Percentiles rank a stretch among this genome's conserved stretches.
Conservation (phyloP, 805 yeast species). For the Candida ulmi region DNA sequence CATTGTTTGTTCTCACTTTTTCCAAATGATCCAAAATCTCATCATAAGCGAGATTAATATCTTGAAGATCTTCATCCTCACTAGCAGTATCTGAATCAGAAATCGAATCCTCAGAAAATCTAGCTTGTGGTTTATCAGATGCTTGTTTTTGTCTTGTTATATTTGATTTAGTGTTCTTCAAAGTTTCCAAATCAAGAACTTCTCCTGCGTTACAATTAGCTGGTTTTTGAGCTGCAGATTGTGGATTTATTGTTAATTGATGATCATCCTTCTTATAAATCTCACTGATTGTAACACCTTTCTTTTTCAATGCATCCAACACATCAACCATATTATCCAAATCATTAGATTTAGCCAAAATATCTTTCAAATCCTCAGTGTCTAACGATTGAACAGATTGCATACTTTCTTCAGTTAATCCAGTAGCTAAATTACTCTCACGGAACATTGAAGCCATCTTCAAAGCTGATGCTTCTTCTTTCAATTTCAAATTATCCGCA, state of each 20-base stretch:
- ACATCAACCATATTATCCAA: slow-evolving; percentile 32
- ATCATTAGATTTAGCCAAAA: slow-evolving; percentile 31
- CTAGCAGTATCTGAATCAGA: background rate
- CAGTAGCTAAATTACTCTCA: slow-evolving; percentile 11
- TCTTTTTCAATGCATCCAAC: slow-evolving; percentile 32
- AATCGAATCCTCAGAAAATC: too few relatives aligned
- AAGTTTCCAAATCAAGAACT: slow-evolving; percentile 15
- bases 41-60: slow-evolving; percentile 31
- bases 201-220: background rate
- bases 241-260: background rate
- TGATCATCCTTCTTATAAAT: slow-evolving; percentile 22
- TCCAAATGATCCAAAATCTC: slow-evolving; percentile 34
- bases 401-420: slow-evolving; percentile 20
- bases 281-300: slow-evolving; percentile 34
- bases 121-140: too few relatives aligned
- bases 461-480: slow-evolving; percentile 21
- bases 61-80: background rate
- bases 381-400: slow-evolving; percentile 22
- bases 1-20: slow-evolving; percentile 24
- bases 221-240: background rate
- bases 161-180: slow-evolving; percentile 13
- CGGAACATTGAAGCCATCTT: slow-evolving; percentile 14
- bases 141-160: slow-evolving; percentile 3
- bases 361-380: slow-evolving; percentile 31
- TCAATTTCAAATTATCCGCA: slow-evolving; percentile 14